Evolutionary conservation across 106 monocot genomes (phyloP), one percentile per base, ranked within the genome.

Genomic region (Allium fistulosum): DNA sequence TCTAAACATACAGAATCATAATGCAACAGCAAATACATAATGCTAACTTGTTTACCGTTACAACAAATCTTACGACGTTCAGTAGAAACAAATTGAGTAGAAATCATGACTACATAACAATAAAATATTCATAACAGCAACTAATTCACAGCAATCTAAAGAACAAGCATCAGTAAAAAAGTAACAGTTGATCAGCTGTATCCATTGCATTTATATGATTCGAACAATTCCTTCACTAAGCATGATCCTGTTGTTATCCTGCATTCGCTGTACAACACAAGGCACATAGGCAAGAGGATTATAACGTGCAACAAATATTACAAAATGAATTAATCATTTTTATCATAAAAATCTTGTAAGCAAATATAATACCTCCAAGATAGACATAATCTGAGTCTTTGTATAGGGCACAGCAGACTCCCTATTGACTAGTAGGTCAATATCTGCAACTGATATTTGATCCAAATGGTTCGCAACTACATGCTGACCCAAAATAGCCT

Each of bases 191-290:
- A 37, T 37, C 37, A 37, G 37, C 37, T 37, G 37, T 5, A 37
- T 37, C 37, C 37, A 37, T 37, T 4, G 4, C 66, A 10, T 50
- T 88, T 66, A 96, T 51, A 96, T 88, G 37, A 97, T 82, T 51
- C 82, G 78, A 66, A 92, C 81, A 46, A 83, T 79, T 27, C 82
- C 92, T 60, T 90, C 76, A 48, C 70, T 75, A n/a, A 99, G 78
- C 97, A 99, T 99, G 68, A 99, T 77, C 62, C 92, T 87, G 72
- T 99, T 99, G 5, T 73, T 56, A n/a, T 82, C 84, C 71, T 99
- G 92, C 92, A 99, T 92, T 66, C 79, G 75, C 97, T 99, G 95
- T 59, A 67, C 48, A 70, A 73, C 16, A 65, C 9, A 49, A 10
- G 22, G 26, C 22, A 57, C 49, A 49, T 65, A 37, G 2, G 22